Evolutionary conservation across 257 asterid genomes (phyloP).

Genomic region (Ajuga chamaepitys): DNA sequence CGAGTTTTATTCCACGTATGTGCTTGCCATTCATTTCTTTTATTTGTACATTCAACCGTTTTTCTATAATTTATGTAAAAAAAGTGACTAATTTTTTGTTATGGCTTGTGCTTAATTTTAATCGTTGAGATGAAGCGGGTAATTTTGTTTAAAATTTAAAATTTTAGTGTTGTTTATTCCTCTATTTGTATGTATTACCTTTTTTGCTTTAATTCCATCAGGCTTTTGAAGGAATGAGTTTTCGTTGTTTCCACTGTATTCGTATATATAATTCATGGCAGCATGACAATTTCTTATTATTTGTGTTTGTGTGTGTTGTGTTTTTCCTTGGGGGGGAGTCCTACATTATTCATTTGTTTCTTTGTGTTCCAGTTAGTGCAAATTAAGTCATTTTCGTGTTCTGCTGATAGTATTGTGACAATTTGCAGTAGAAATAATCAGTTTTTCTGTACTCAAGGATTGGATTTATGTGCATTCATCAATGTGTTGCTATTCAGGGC

Average conservation of each 20-base stretch:
- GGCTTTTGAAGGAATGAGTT: background rate
- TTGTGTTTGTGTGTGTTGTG: background rate
- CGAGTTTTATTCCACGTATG: conserved; percentile 4
- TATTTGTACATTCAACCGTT: background rate
- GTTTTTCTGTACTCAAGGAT: too few relatives aligned
- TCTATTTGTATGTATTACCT: background rate
- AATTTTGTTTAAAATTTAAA: background rate
- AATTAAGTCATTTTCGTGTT: too few relatives aligned
- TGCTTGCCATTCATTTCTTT: background rate
- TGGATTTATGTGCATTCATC: too few relatives aligned
- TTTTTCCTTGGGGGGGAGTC: too few relatives aligned
- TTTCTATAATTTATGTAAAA: background rate
- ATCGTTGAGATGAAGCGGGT: conserved; percentile 3
- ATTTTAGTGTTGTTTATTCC: background rate
- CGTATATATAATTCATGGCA: background rate
- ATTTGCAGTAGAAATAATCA: background rate
- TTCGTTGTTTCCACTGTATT: background rate
- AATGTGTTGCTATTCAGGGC: background rate
- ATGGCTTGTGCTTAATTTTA: background rate
- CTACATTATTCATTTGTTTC: background rate
- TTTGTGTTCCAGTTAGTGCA: too few relatives aligned
- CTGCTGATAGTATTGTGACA: too few relatives aligned
- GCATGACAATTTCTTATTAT: background rate
- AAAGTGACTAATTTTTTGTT: background rate
- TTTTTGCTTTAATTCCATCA: background rate